Evolutionary conservation across 768 basidiomycete species (phyloP).

Genomic region (Cubamyces lactineus): DNA sequence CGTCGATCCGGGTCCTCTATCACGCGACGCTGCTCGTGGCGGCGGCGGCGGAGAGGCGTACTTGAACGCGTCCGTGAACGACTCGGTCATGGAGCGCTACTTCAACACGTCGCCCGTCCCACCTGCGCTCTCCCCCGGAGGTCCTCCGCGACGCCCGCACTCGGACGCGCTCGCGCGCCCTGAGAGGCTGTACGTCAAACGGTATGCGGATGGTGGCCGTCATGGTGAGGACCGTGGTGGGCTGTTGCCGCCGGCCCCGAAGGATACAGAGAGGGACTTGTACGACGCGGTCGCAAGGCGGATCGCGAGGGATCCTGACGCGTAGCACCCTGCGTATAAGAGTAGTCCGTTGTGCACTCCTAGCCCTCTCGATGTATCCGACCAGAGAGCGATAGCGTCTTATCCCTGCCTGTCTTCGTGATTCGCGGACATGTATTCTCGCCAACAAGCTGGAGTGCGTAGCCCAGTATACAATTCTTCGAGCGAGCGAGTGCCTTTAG

Average conservation of each 20-base stretch:
- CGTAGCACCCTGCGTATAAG: background rate
- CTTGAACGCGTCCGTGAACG: constrained; percentile 24
- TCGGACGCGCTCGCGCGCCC: constrained; percentile 13
- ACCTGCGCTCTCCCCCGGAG: constrained; percentile 10
- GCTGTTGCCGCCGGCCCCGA: constrained; percentile 6
- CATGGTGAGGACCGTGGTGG: background rate
- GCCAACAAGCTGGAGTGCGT: no score
- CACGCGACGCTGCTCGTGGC: background rate
- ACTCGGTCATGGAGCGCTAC: constrained; percentile 30
- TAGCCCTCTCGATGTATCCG: background rate
- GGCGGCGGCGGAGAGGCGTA: constrained; percentile 1
- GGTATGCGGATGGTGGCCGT: constrained; percentile 13
- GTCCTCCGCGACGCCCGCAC: background rate
- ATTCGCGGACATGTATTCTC: no score
- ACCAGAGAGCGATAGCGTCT: no score
- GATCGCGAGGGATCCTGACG: background rate
- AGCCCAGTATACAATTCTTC: no score
- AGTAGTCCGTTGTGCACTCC: background rate
- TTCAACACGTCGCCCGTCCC: constrained; percentile 31
- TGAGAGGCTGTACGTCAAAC: constrained; percentile 26
- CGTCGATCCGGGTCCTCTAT: constrained; percentile 8
- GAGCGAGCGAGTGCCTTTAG: no score
- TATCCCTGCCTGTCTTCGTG: no score
- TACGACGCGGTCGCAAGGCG: constrained; percentile 19
- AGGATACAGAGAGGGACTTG: constrained; percentile 6